Evolutionary conservation across 2,329 filamentous ascomycete genomes (phyloP), one percentile per base, ranked within the genome.

Genomic region (Cryphonectria japonica): DNA sequence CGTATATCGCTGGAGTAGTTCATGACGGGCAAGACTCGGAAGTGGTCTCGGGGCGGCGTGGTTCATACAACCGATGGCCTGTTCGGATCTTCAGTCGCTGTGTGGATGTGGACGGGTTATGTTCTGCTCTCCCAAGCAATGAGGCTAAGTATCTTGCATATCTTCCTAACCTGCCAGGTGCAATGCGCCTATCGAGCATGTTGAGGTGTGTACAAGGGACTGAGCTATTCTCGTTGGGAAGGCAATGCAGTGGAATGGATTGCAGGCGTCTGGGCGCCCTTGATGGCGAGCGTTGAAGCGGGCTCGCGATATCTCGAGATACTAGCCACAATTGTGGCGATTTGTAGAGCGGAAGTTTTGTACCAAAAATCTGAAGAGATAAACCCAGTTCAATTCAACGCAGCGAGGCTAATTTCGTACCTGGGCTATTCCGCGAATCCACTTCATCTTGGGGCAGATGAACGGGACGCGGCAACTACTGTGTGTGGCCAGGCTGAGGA

Each of bases 181-280:
- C 29, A 57, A 37, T 32, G 41, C 43, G 63, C 32, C 41, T 32
- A 29, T 29, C 19, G 29, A 19, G 63, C 63, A 46, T n/a, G 41
- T 16, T 52, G 63, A 43, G 29, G 63, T 66, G 43, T 52, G 50
- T 66, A 37, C 29, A 34, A 34, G 41, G 26, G 29, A 66, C 16
- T 7, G 8, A 29, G 43, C 41, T 34, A 11, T 16, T 37, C 26
- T 50, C 7, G 8, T 14, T 61, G 59, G 59, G 19, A 46, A 29
- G 37, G 61, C 22, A 64, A 32, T 14, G 29, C n/a, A 34, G 59
- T 39, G 22, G 59, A 39, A 39, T 39, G 34, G 34, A 26, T 22
- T n/a, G 59, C 59, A 19, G 59, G 16, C 32, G 22, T 57, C 26
- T 34, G 39, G 59, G 34, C 19, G 59, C 19, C 14, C 22, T 34